These are phyloP conservation scores for Daldinia sp. DNA, from an alignment of 2,329 filamentous ascomycete species.

Conservation along the genomic window DNA sequence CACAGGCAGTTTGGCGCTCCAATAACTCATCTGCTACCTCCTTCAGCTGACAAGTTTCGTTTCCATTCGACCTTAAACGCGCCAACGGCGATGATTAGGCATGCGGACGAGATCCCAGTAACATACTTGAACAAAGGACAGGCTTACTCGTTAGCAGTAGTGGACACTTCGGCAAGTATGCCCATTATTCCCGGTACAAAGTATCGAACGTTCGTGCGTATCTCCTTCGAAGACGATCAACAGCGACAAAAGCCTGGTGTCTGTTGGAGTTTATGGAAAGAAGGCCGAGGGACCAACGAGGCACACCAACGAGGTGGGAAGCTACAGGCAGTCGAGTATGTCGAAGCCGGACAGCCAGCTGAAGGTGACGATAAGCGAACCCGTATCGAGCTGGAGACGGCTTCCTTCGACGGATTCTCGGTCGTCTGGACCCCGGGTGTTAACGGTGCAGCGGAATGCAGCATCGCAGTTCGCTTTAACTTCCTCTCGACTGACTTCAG, in stretches of 20 bases:
- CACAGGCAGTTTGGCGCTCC: constrained; percentile 58
- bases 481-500: constrained; percentile 99
- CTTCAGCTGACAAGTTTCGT: constrained; percentile 77
- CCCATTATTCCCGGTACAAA: constrained; percentile 67
- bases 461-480: constrained; percentile 93
- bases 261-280: constrained; percentile 94
- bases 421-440: constrained; percentile 84
- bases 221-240: constrained; percentile 96
- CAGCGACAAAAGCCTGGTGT: constrained; percentile 83
- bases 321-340: constrained; percentile 93
- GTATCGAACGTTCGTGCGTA: constrained; percentile 91
- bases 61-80: constrained; percentile 91
- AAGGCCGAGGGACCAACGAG: constrained; percentile 93
- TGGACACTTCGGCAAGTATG: constrained; percentile 75
- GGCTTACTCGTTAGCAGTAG: constrained; percentile 85
- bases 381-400: constrained; percentile 73
- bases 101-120: constrained; percentile 89
- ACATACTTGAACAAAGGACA: constrained; percentile 98
- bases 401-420: constrained; percentile 93
- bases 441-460: constrained; percentile 77
- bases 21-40: constrained; percentile 57
- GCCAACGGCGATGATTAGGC: constrained; percentile 94
- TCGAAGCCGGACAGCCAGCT: constrained; percentile 69
- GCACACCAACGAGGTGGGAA: constrained; percentile 93
- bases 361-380: constrained; percentile 72